Evolutionary conservation across 1,284 basidiomycete genomes (phyloP).

Genomic region (Golubevia pallescens): DNA sequence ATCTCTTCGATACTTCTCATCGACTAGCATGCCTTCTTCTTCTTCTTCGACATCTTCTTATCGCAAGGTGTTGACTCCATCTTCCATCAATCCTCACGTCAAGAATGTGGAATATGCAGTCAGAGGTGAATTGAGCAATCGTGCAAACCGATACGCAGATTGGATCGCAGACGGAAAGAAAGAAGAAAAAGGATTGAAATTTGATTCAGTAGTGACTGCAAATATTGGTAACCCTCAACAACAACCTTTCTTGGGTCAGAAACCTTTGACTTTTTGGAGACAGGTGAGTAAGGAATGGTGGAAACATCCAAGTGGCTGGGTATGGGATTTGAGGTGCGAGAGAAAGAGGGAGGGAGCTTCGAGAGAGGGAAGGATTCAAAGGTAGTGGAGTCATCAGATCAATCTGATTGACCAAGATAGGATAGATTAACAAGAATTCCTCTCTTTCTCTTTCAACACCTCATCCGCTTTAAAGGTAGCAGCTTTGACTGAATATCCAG

Average conservation of each 20-base stretch:
- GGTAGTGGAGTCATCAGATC: not conserved
- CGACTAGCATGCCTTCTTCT: conserved; percentile 12
- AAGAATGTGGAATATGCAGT: conserved; percentile 59
- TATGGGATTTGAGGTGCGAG: not conserved
- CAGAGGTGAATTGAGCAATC: conserved; percentile 52
- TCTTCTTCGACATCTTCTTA: conserved; percentile 27
- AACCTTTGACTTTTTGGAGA: conserved; percentile 62
- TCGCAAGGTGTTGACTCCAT: conserved; percentile 34
- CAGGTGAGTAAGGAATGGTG: conserved; percentile 18
- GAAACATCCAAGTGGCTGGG: too few relatives aligned
- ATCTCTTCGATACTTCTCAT: conserved; percentile 7
- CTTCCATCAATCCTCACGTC: conserved; percentile 54
- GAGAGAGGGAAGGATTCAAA: not conserved
- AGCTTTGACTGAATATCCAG: conserved; percentile 53
- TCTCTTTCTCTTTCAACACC: not conserved
- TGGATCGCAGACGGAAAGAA: conserved; percentile 29
- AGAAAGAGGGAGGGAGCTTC: not conserved
- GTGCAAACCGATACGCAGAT: conserved; percentile 47
- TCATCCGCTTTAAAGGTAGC: conserved; percentile 24
- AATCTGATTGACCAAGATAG: too few relatives aligned
- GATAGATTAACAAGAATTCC: too few relatives aligned
- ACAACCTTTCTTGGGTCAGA: conserved; percentile 54
- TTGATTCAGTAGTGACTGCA: conserved; percentile 53
- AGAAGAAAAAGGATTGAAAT: conserved; percentile 28
- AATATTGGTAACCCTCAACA: conserved; percentile 64